Evolutionary conservation across 345 rosid genomes (phyloP).

Genomic region (Moringa oleifera): DNA sequence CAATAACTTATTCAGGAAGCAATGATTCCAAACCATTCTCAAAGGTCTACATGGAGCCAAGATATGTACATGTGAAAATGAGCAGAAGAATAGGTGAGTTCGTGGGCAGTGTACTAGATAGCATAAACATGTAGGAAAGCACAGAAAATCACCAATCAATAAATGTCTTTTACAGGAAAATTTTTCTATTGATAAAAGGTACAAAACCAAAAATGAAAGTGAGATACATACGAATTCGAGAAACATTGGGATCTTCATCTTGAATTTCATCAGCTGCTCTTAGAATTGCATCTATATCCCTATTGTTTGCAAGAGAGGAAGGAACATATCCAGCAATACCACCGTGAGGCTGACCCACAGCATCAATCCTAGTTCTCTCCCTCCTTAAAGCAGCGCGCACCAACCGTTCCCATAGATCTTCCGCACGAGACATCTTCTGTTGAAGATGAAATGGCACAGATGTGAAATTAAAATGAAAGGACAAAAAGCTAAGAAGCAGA

Average conservation of each 20-base stretch:
- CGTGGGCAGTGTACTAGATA: too few species aligned
- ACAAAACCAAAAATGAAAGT: background rate
- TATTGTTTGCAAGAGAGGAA: constrained; percentile 72
- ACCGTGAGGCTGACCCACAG: constrained; percentile 42
- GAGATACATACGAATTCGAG: constrained; percentile 67
- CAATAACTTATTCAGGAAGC: too few species aligned
- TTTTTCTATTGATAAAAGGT: too few species aligned
- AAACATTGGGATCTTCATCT: constrained; percentile 78
- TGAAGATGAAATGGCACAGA: constrained; percentile 9
- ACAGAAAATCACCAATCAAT: background rate
- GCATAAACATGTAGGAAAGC: background rate
- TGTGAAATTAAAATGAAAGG: background rate
- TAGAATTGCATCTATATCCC: constrained; percentile 86
- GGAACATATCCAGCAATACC: constrained; percentile 84
- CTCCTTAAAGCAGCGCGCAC: constrained; percentile 75
- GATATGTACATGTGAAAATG: too few species aligned
- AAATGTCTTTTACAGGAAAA: too few species aligned
- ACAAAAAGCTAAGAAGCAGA: background rate
- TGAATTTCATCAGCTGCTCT: constrained; percentile 95
- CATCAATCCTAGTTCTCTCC: constrained; percentile 55
- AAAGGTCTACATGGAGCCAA: too few species aligned
- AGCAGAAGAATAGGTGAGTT: too few species aligned
- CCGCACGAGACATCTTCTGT: constrained; percentile 70
- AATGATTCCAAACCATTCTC: too few species aligned
- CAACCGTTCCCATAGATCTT: constrained; percentile 80